These are phyloP conservation scores for Emericellopsis cladophorae DNA, from an alignment of 2,329 filamentous ascomycete genomes.

Conservation along the genomic window DNA sequence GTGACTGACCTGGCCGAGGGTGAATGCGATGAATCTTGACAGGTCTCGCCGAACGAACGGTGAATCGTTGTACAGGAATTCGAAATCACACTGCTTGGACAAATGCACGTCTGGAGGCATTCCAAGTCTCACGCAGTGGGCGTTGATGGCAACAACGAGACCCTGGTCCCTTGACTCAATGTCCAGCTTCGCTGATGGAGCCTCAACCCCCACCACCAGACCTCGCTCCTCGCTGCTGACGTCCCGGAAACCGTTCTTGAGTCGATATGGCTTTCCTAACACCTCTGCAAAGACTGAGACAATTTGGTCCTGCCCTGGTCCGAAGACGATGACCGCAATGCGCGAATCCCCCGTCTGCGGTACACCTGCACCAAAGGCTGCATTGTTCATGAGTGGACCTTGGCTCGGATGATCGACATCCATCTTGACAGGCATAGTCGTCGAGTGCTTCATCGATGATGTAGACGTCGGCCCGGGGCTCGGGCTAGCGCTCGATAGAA, in stretches of 20 bases:
- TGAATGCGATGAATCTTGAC: constrained; percentile 66
- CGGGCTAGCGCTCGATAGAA: constrained; percentile 19
- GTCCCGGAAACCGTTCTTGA: constrained; percentile 41
- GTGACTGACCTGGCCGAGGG: constrained; percentile 65
- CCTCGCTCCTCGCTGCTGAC: constrained; percentile 42
- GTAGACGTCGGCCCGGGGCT: constrained; percentile 10
- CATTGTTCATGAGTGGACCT: constrained; percentile 18
- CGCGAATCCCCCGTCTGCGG: constrained; percentile 41
- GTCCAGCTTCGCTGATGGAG: constrained; percentile 41
- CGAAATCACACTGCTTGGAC: constrained; percentile 65
- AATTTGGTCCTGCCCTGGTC: constrained; percentile 59
- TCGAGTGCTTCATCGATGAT: not conserved
- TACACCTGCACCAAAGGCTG: constrained; percentile 27
- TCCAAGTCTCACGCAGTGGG: constrained; percentile 60
- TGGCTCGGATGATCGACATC: constrained; percentile 22
- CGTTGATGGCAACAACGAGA: constrained; percentile 58
- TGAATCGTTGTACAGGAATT: constrained; percentile 68
- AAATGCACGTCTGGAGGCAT: constrained; percentile 56
- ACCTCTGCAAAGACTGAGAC: constrained; percentile 67
- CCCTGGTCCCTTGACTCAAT: constrained; percentile 44
- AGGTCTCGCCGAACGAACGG: constrained; percentile 65
- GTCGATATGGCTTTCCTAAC: constrained; percentile 57
- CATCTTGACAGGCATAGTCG: constrained; percentile 7
- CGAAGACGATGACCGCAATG: constrained; percentile 56
- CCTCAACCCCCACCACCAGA: constrained; percentile 55